These are phyloP conservation scores for Aspergillus felis DNA, from an alignment of 2,329 filamentous ascomycete species.

Conservation along the genomic window DNA sequence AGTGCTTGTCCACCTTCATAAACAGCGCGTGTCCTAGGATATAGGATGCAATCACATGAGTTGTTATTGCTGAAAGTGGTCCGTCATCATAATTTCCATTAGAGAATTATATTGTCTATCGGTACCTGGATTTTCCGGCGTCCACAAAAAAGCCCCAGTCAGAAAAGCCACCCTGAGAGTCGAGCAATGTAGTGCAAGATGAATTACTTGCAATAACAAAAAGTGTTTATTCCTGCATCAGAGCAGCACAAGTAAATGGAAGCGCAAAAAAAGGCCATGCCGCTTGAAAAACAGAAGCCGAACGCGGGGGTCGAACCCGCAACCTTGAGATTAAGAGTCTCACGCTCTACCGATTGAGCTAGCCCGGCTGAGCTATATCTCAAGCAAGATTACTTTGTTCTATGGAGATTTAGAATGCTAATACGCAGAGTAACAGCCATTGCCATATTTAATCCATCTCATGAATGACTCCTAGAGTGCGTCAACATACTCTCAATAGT, in stretches of 20 bases:
- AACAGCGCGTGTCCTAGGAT: neutral
- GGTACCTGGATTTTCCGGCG: neutral
- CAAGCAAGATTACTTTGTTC: neutral
- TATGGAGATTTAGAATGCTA: neutral
- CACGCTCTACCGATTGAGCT: conserved; percentile 52
- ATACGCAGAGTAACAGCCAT: neutral
- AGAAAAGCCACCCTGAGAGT: neutral
- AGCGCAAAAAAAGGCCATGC: neutral
- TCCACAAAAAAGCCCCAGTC: too few species aligned
- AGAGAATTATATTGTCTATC: neutral
- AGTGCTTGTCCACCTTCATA: neutral
- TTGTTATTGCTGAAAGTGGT: neutral
- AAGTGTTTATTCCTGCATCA: neutral
- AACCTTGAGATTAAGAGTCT: conserved; percentile 47
- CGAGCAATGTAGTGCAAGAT: neutral
- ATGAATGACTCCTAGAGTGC: neutral
- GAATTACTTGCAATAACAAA: neutral
- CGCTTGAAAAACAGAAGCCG: conserved; percentile 20
- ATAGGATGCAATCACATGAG: neutral
- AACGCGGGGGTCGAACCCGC: conserved; percentile 43
- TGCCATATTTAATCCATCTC: neutral
- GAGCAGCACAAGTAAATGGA: neutral
- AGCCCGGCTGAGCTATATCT: conserved; percentile 33
- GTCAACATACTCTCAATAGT: too few species aligned
- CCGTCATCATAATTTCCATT: neutral